Evolutionary conservation across 331 rosid species (phyloP).

Genomic region (Malus hybrid): DNA sequence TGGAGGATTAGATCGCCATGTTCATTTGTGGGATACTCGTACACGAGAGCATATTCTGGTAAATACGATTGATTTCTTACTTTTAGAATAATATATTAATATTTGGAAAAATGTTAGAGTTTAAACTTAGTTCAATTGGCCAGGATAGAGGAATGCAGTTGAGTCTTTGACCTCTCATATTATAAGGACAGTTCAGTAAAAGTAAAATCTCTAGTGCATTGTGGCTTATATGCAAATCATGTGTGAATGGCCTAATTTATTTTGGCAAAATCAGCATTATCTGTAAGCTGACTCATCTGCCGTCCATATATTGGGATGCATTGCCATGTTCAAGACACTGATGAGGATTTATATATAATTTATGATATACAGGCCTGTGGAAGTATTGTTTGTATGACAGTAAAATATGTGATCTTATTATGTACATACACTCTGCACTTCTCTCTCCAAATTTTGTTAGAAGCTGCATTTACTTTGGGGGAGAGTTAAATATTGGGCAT

Average conservation of each 20-base stretch:
- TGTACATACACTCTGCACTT: background rate
- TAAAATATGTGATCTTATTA: background rate
- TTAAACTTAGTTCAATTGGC: background rate
- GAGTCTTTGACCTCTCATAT: background rate
- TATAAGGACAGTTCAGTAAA: background rate
- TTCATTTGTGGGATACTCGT: constrained; percentile 96
- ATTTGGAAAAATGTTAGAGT: background rate
- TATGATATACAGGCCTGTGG: background rate
- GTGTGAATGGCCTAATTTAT: background rate
- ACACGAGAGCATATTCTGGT: constrained; percentile 87
- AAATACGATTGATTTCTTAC: background rate
- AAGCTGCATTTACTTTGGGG: background rate
- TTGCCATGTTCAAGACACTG: background rate
- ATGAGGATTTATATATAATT: background rate
- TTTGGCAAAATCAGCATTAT: background rate
- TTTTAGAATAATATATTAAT: background rate
- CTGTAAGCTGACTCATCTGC: background rate
- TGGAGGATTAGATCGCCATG: constrained; percentile 90
- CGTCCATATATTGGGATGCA: background rate
- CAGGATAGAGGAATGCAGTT: background rate
- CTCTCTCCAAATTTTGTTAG: background rate
- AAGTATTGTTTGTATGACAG: background rate
- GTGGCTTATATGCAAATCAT: background rate
- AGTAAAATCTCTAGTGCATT: background rate
- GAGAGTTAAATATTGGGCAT: too few relatives aligned